Evolutionary conservation across 768 basidiomycete species (phyloP).

Genomic region (Auriscalpium microsporum): DNA sequence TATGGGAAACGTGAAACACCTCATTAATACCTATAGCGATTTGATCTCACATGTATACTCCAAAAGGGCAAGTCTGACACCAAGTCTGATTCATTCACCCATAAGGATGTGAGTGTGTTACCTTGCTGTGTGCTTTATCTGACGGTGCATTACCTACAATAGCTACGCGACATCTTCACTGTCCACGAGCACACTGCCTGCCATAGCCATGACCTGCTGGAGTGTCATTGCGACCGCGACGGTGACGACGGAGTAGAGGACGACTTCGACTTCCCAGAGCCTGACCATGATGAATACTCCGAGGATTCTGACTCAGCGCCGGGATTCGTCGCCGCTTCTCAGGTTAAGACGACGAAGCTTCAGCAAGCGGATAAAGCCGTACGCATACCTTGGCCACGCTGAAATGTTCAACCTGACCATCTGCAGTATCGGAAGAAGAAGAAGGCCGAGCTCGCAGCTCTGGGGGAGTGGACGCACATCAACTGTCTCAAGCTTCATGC

Average conservation of each 20-base stretch:
- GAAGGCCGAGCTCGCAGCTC: slow-evolving; percentile 56
- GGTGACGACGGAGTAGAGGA: neutral
- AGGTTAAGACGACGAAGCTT: slow-evolving; percentile 38
- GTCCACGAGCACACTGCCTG: slow-evolving; percentile 70
- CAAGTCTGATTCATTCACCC: slow-evolving; percentile 79
- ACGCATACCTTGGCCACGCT: slow-evolving; percentile 11
- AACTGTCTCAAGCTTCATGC: slow-evolving; percentile 50
- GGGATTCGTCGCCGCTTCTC: slow-evolving; percentile 55
- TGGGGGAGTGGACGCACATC: slow-evolving; percentile 81
- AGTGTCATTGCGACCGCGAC: slow-evolving; percentile 54
- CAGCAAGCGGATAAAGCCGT: slow-evolving; percentile 49
- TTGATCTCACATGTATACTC: neutral
- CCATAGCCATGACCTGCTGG: slow-evolving; percentile 89
- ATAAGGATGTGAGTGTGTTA: slow-evolving; percentile 60
- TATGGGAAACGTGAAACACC: slow-evolving; percentile 53
- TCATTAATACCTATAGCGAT: slow-evolving; percentile 13
- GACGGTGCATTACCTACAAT: slow-evolving; percentile 4
- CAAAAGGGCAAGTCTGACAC: slow-evolving; percentile 38
- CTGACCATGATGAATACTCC: slow-evolving; percentile 19
- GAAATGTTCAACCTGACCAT: slow-evolving; percentile 4
- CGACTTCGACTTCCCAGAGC: neutral
- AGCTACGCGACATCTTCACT: slow-evolving; percentile 93
- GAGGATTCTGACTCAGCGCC: slow-evolving; percentile 24
- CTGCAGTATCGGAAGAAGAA: slow-evolving; percentile 58
- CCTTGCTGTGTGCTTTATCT: slow-evolving; percentile 4